Conservation (phyloP, 768 basidiomycete genomes). For the Russula sp. region DNA sequence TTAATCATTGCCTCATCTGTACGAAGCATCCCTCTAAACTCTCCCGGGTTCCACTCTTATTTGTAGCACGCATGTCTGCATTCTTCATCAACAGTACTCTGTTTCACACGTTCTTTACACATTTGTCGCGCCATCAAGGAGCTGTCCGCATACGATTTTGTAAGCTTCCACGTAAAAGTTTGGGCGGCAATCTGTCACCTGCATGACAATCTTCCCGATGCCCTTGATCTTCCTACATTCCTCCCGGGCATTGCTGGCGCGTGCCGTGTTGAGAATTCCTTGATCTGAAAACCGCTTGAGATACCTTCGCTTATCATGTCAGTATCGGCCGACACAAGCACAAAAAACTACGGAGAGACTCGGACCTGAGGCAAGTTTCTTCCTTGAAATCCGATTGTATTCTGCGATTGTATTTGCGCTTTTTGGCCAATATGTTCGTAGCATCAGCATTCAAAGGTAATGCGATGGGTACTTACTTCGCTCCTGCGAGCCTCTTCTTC, state of each 20-base stretch:
- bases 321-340: neutral
- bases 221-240: conserved; percentile 30
- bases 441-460: neutral
- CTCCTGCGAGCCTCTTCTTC: conserved; percentile 69
- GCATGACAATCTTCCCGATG: conserved; percentile 28
- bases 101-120: conserved; percentile 11
- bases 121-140: conserved; percentile 16
- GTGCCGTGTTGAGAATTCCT: conserved; percentile 27
- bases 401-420: conserved; percentile 75
- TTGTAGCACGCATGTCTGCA: conserved; percentile 24
- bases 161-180: conserved; percentile 4
- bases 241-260: conserved; percentile 23
- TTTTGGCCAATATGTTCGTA: neutral
- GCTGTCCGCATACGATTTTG: neutral
- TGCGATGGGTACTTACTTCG: conserved; percentile 47
- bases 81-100: conserved; percentile 11
- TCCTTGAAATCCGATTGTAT: conserved; percentile 76
- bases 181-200: conserved; percentile 17
- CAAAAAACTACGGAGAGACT: conserved; percentile 30
- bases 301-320: conserved; percentile 19
- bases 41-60: conserved; percentile 13
- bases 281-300: conserved; percentile 25
- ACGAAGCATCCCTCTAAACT: conserved; percentile 21
- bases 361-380: conserved; percentile 70
- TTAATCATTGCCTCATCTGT: conserved; percentile 27